Conservation (phyloP, 345 rosid species). For the Diplotaxis tenuifolia region DNA sequence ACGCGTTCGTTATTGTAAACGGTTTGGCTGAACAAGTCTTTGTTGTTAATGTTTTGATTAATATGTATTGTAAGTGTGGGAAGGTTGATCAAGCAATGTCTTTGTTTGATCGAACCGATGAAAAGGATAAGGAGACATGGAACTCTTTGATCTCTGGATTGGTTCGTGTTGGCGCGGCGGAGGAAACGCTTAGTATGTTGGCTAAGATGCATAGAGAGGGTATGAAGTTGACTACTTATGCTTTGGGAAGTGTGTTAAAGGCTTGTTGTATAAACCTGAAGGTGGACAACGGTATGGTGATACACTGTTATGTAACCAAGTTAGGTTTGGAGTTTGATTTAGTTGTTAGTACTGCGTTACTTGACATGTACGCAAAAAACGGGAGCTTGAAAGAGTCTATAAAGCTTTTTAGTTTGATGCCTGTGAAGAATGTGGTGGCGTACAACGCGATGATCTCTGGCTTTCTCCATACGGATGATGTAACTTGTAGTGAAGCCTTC, state of each 20-base stretch:
- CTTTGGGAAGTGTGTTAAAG: constrained; percentile 50
- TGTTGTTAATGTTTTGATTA: constrained; percentile 41
- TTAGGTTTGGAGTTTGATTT: constrained; percentile 45
- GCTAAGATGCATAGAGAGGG: constrained; percentile 46
- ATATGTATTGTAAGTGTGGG: constrained; percentile 52
- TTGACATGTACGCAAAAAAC: constrained; percentile 50
- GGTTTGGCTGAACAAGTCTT: constrained; percentile 37
- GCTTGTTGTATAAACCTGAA: constrained; percentile 41
- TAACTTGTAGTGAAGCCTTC: constrained; percentile 40
- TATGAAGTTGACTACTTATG: constrained; percentile 35
- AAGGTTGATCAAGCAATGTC: constrained; percentile 42
- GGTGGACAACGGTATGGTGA: constrained; percentile 39
- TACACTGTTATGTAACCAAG: constrained; percentile 45
- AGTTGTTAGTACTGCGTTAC: constrained; percentile 52
- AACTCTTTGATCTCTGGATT: constrained; percentile 53
- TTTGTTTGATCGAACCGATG: constrained; percentile 42
- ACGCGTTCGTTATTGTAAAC: constrained; percentile 36
- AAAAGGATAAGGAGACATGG: constrained; percentile 48
- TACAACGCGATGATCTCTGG: constrained; percentile 59
- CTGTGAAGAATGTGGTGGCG: constrained; percentile 46
- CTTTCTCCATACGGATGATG: constrained; percentile 35
- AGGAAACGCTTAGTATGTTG: constrained; percentile 40
- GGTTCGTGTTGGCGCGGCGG: constrained; percentile 40
- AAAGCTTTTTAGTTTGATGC: constrained; percentile 39
- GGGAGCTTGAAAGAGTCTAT: constrained; percentile 40